Base-by-base conservation (phyloP, 2,329 filamentous ascomycete species). In the Aspergillus sp. region DNA sequence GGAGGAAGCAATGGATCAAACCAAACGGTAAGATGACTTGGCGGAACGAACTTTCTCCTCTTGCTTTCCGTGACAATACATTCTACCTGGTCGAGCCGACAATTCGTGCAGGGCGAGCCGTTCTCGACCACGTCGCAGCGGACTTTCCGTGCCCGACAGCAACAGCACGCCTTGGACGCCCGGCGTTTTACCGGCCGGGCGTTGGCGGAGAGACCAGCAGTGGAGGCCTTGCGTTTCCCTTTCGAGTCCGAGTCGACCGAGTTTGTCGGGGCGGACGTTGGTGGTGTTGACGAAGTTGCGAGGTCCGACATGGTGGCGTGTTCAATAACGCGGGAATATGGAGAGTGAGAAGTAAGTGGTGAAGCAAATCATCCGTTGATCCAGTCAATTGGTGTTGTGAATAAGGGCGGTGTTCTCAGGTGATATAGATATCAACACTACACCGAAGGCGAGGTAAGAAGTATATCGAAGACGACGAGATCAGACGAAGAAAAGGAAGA, bases 121-220 rank as follows among this genome's bases (percentile, higher is more conserved):
- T 84, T 83, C 71, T 95, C 90, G 53, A 94, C 90, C 51, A 96
- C 91, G 76, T 96, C 92, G 76, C 92, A 96, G 52, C 92, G 84
- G 40, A 96, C 92, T 71, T 96, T 96, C 67, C 92, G 85, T 52
- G 88, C 86, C 64, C 92, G 83, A 73, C 92, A 96, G 63, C 88
- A 90, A 57, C 90, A 89, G 70, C 92, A 96, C 16, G 92, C 92
- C 62, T 93, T 89, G 9, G 91, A 90, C n/a, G 92, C 91, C 66
- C 92, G 83, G 65, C 91, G 82, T 75, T 96, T 96, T 49, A 86
- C 83, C 49, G 82, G 82, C 53, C 81, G 76, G 65, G 78, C 71
- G 51, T 74, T 71, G 56, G 74, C 74, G 49, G 80, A 75, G 42
- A 85, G 70, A 24, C 81, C 81, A 22, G 82, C 82, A 52, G 77